These are phyloP conservation scores for Zasmidium angulare DNA, from an alignment of 2,329 filamentous ascomycete species.

Conservation along the genomic window DNA sequence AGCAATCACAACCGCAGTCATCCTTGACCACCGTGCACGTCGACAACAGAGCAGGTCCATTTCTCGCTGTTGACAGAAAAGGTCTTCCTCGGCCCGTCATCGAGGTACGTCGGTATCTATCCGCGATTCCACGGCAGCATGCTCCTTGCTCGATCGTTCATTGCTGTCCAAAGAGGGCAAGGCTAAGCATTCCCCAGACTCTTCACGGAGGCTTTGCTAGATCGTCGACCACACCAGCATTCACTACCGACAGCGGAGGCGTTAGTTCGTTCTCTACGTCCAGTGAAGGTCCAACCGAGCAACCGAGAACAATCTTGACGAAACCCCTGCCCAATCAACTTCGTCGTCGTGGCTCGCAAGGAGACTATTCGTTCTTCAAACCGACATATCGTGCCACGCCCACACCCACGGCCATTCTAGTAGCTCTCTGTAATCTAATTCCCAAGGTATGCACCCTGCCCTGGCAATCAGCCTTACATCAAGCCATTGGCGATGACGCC, in stretches of 20 bases:
- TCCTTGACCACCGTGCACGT: too few species aligned
- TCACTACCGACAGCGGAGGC: conserved; percentile 46
- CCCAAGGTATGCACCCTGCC: conserved; percentile 44
- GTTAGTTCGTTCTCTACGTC: conserved; percentile 56
- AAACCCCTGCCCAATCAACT: conserved; percentile 38
- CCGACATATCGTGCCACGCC: conserved; percentile 21
- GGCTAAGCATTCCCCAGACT: conserved; percentile 46
- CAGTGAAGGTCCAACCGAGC: conserved; percentile 30
- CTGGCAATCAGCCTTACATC: conserved; percentile 25
- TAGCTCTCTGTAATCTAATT: conserved; percentile 50
- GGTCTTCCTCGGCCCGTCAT: not conserved
- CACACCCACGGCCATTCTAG: conserved; percentile 28
- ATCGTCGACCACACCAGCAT: conserved; percentile 27
- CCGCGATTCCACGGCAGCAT: conserved; percentile 13
- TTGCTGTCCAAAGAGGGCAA: conserved; percentile 31
- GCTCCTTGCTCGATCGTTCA: conserved; percentile 35
- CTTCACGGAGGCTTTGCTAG: conserved; percentile 38
- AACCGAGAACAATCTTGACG: conserved; percentile 34
- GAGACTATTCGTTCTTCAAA: conserved; percentile 29
- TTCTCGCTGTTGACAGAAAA: not conserved
- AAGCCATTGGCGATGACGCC: conserved; percentile 23
- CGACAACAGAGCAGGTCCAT: not conserved
- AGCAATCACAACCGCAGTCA: too few species aligned
- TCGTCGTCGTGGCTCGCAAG: conserved; percentile 46
- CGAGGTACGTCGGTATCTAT: conserved; percentile 19